A percentile compares a stretch with the other conserved stretches of the same genome.
Conservation (phyloP, 2,329 filamentous ascomycete species). For the Aspergillus quadrilineatus region DNA sequence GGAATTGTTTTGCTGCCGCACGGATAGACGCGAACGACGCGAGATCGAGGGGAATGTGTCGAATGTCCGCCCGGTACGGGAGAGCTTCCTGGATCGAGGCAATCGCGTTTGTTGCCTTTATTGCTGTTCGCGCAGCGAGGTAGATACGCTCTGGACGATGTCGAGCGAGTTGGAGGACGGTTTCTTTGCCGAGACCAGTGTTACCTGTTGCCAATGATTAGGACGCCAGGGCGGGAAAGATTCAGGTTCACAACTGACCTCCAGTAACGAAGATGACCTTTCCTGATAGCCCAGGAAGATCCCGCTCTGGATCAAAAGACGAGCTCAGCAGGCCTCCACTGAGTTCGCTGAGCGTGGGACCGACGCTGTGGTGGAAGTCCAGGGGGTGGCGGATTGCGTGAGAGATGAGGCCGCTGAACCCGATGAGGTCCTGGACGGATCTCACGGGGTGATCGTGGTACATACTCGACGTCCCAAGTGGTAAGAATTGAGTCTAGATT, state of each 20-base stretch:
- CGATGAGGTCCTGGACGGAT: constrained; percentile 8
- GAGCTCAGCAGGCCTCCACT: constrained; percentile 34
- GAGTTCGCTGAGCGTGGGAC: constrained; percentile 37
- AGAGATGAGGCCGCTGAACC: background rate
- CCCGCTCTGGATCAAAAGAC: constrained; percentile 44
- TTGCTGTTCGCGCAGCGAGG: constrained; percentile 52
- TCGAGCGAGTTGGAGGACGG: constrained; percentile 49
- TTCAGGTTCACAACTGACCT: constrained; percentile 32
- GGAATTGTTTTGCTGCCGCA: constrained; percentile 45
- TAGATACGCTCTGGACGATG: constrained; percentile 56
- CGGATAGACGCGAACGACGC: constrained; percentile 51
- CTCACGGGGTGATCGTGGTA: background rate
- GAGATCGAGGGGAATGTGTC: constrained; percentile 51
- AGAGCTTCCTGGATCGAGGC: constrained; percentile 39
- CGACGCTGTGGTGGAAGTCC: constrained; percentile 32
- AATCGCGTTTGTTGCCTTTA: constrained; percentile 47
- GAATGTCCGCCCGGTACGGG: constrained; percentile 39
- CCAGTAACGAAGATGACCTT: constrained; percentile 56
- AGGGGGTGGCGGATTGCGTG: constrained; percentile 28
- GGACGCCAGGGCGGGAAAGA: background rate
- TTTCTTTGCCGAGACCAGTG: constrained; percentile 48
- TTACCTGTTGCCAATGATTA: constrained; percentile 37
- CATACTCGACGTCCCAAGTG: background rate
- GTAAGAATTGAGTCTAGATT: background rate
- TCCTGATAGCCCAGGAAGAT: constrained; percentile 45